Percentiles rank a stretch among this genome's conserved stretches.
Evolutionary conservation across 768 basidiomycete genomes (phyloP).

Genomic region (Rhizopogon vulgaris): DNA sequence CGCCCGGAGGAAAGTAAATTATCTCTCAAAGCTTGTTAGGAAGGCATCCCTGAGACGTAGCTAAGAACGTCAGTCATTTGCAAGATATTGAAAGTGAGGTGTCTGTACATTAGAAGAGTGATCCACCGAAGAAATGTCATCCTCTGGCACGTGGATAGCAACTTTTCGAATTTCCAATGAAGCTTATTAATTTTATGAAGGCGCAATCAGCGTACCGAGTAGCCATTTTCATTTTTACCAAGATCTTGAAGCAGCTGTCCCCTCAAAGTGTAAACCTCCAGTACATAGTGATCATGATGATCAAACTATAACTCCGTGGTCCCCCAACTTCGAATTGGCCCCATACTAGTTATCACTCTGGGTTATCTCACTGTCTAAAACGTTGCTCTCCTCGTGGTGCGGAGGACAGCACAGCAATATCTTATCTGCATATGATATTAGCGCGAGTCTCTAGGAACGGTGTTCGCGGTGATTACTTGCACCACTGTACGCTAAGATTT

Average conservation of each 20-base stretch:
- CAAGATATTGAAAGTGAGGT: neutral
- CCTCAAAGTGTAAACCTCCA: neutral
- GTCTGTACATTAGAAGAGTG: neutral
- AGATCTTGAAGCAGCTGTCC: neutral
- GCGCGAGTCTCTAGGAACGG: neutral
- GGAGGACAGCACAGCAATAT: neutral
- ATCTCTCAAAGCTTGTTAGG: too few relatives aligned
- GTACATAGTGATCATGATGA: neutral
- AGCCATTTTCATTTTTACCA: neutral
- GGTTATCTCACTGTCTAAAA: neutral
- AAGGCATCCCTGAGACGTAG: neutral
- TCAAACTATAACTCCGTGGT: neutral
- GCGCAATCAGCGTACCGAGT: neutral
- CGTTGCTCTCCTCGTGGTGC: neutral
- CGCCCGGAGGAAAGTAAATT: too few relatives aligned
- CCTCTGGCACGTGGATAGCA: neutral
- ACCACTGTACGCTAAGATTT: neutral
- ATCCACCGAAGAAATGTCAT: neutral
- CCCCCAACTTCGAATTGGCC: too few relatives aligned
- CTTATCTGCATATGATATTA: neutral
- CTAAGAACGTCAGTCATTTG: neutral
- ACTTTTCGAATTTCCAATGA: neutral
- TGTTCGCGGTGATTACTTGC: conserved; percentile 1
- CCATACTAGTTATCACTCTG: neutral
- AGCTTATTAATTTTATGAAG: neutral